Base-by-base conservation (phyloP, 345 rosid genomes). In the Pistacia atlantica region DNA sequence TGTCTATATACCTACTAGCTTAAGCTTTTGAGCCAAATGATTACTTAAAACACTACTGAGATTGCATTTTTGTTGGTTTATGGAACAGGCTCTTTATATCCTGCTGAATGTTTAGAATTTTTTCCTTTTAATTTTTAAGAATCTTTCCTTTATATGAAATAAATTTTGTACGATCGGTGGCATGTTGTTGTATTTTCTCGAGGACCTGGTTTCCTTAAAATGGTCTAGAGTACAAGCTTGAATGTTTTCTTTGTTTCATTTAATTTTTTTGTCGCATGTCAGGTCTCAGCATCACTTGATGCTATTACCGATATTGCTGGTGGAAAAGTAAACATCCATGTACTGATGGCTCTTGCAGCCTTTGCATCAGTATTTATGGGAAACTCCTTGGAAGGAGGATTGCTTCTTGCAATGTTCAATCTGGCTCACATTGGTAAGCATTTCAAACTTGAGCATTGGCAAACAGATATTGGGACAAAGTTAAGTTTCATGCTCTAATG, bases 351-450 rank as follows among this genome's bases (percentile, higher is more conserved):
- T 66, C 89, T 96, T 42, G 97, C 97, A 0, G 97, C 92, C 57
- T 96, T 96, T 88, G 97, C 99, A 31, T 96, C 99, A 4, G 77
- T 90, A 49, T 90, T 95, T 86, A 95, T 93, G 98, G 99, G 99
- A 2, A 95, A 92, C 68, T 81, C 95, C 33, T 77, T 95, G 81
- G 99, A 95, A 92, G 99, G 98, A 84, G 97, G 99, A 48, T 79
- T 95, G 69, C 98, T 95, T 83, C 91, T 95, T 33, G 97, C 95
- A 10, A 95, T 95, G 99, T 95, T 95, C 83, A 95, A 93, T 88
- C 85, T 95, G 81, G 98, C 99, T 82, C 99, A 93, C 73, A 93
- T 95, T 3, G 98, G 99, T 95, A 64, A 79, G 67, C 56, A 71
- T 80, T 82, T 76, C 33, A 7, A 66, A 46, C 65, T 65, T 51